Evolutionary conservation across 73 alveolate species (phyloP).

Genomic region (Tetrahymena thermophila): DNA sequence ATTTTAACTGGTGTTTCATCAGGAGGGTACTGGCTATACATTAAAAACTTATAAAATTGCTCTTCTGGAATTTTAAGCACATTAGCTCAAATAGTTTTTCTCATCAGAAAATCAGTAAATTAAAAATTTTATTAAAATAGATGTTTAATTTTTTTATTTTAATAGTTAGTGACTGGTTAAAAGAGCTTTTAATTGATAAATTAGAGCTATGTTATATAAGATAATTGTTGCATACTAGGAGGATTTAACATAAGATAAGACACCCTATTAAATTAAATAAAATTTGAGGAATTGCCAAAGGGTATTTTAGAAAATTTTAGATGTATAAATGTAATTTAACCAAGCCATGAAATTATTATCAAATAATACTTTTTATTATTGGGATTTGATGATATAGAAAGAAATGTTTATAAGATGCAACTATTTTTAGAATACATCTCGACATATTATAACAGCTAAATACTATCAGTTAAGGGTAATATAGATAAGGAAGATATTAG

Average conservation of each 20-base stretch:
- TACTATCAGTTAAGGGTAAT: not conserved
- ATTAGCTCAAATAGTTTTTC: not conserved
- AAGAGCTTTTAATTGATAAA: not conserved
- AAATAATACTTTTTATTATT: not conserved
- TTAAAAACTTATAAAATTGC: not conserved
- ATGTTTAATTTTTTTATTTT: not conserved
- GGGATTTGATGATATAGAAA: not conserved
- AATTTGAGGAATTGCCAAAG: not conserved
- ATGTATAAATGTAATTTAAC: not conserved
- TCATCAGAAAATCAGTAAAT: not conserved
- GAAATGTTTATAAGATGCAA: not conserved
- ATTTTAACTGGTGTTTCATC: not conserved
- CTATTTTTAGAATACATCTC: not conserved
- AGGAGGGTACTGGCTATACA: not conserved
- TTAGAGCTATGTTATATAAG: not conserved
- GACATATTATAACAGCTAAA: not conserved
- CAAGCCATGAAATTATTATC: not conserved
- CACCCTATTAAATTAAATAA: not conserved
- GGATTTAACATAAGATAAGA: not conserved
- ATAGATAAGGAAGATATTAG: not conserved
- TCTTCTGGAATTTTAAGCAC: not conserved
- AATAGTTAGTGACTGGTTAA: not conserved
- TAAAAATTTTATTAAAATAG: not conserved
- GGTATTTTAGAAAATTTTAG: not conserved
- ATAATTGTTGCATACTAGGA: not conserved